Conservation (phyloP, 371 early-diverging fungal species). For the Lichtheimia corymbifera region DNA sequence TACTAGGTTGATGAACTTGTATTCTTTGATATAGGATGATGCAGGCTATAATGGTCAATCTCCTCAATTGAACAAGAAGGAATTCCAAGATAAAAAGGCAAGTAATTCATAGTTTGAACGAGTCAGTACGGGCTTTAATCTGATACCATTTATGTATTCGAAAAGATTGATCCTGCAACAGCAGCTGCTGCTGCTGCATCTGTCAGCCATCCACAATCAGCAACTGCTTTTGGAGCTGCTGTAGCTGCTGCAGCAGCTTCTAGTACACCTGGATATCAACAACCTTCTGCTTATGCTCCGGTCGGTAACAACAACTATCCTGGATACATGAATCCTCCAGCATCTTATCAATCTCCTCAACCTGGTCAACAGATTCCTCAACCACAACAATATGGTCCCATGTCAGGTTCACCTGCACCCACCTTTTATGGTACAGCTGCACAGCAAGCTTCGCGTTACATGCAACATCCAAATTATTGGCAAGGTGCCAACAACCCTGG, state of each 20-base stretch:
- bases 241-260: constrained; percentile 11
- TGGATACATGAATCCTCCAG: constrained; percentile 20
- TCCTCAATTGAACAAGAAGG: constrained; percentile 17
- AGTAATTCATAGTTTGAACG: neutral
- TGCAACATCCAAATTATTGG: constrained; percentile 42
- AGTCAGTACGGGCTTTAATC: neutral
- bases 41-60: constrained; percentile 13
- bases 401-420: constrained; percentile 22
- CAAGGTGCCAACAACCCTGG: constrained; percentile 10
- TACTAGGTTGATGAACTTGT: neutral
- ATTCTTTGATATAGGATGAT: neutral
- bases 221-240: constrained; percentile 8
- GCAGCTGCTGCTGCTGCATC: constrained; percentile 11
- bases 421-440: constrained; percentile 36
- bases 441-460: constrained; percentile 30
- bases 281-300: constrained; percentile 15
- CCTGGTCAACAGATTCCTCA: constrained; percentile 16
- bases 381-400: constrained; percentile 36
- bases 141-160: neutral
- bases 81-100: constrained; percentile 29
- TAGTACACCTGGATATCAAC: constrained; percentile 13
- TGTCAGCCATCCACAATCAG: constrained; percentile 7
- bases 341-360: constrained; percentile 15
- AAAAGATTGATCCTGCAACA: constrained; percentile 6
- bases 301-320: constrained; percentile 24